Percentiles rank a stretch among this genome's conserved stretches.
Evolutionary conservation across 192 early-diverging fungal genomes (phyloP).

Genomic region (Coemansia sp.): DNA sequence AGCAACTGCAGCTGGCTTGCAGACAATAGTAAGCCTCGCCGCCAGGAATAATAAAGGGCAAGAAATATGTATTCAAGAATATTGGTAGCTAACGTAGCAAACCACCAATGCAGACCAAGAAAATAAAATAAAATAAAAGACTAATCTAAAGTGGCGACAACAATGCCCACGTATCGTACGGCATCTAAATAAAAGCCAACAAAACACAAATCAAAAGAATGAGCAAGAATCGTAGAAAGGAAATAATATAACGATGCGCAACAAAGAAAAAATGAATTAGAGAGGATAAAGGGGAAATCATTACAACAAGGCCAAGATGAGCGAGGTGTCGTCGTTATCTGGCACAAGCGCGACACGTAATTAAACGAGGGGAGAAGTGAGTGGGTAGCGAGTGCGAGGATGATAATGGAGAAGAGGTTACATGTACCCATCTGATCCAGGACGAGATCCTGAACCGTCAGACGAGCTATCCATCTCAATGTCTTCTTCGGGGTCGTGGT

Average conservation of each 20-base stretch:
- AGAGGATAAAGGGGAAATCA: slow-evolving; percentile 2
- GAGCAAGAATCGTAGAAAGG: neutral
- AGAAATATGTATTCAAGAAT: neutral
- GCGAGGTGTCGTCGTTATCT: neutral
- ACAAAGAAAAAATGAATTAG: neutral
- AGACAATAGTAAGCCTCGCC: slow-evolving; percentile 1
- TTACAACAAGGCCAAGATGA: neutral
- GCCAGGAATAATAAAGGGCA: neutral
- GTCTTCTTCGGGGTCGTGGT: slow-evolving; percentile 36
- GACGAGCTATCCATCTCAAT: slow-evolving; percentile 49
- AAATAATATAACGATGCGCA: neutral
- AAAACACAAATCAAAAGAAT: slow-evolving; percentile 4
- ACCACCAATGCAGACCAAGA: neutral
- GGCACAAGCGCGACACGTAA: neutral
- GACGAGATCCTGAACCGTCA: slow-evolving; percentile 14
- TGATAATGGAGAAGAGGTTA: neutral
- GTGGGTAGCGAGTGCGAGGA: neutral
- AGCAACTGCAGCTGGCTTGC: neutral
- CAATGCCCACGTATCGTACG: neutral
- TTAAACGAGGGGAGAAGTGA: neutral
- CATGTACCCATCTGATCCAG: slow-evolving; percentile 5
- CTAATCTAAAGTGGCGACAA: slow-evolving; percentile 3
- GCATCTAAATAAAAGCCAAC: slow-evolving; percentile 5
- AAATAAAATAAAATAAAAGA: neutral
- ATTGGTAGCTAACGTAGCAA: neutral